These are phyloP conservation scores for Ammopiptanthus mongolicus DNA, from an alignment of 306 rosid genomes.

Conservation along the genomic window DNA sequence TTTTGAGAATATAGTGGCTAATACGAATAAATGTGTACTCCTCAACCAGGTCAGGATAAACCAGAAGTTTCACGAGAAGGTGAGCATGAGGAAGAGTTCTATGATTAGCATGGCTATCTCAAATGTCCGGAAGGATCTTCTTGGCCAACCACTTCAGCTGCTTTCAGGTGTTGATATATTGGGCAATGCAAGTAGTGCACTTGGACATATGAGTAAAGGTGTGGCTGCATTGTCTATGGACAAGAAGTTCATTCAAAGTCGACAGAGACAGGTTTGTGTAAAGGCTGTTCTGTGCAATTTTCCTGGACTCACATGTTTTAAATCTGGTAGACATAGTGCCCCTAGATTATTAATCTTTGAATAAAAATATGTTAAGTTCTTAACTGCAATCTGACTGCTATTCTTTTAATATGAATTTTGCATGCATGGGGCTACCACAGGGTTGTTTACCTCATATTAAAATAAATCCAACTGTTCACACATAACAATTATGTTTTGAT, in stretches of 20 bases:
- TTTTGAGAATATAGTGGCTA: constrained; percentile 1
- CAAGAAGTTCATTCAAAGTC: constrained; percentile 96
- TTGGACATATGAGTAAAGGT: constrained; percentile 99
- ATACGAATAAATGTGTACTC: constrained; percentile 8
- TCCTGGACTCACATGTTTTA: background rate
- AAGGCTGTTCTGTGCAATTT: background rate
- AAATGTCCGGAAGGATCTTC: constrained; percentile 84
- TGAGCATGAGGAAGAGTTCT: constrained; percentile 92
- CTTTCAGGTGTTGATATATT: constrained; percentile 96
- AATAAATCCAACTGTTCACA: background rate
- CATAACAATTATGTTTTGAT: background rate
- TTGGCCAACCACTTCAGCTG: constrained; percentile 93
- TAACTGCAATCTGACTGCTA: background rate
- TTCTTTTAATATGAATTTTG: background rate
- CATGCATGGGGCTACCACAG: background rate
- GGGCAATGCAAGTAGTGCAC: constrained; percentile 99
- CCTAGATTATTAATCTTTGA: background rate
- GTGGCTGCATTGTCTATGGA: constrained; percentile 98
- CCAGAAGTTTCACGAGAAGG: constrained; percentile 74
- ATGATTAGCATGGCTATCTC: constrained; percentile 91
- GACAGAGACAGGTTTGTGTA: constrained; percentile 79
- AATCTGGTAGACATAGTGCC: background rate
- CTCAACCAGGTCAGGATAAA: constrained; percentile 74
- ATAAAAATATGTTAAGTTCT: background rate
- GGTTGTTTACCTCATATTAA: background rate